Evolutionary conservation across 2,329 filamentous ascomycete species (phyloP).

Genomic region (Hortaea werneckii): DNA sequence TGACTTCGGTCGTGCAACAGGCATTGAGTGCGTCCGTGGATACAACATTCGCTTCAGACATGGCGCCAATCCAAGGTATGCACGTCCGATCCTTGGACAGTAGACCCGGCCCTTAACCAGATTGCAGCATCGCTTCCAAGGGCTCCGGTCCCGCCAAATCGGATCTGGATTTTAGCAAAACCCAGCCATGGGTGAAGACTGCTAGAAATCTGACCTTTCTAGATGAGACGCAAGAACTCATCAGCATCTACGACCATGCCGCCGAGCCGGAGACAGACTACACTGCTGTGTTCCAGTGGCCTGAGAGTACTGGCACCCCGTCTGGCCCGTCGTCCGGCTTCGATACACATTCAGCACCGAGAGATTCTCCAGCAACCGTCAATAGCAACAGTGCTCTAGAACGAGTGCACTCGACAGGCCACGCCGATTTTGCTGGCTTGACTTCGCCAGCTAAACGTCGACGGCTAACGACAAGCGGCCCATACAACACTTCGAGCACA

Average conservation of each 20-base stretch:
- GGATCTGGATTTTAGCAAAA: constrained; percentile 22
- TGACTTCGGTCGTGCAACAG: background rate
- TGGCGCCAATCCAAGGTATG: constrained; percentile 22
- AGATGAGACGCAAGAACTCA: constrained; percentile 24
- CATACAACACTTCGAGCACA: constrained; percentile 11
- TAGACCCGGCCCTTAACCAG: background rate
- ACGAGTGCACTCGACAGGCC: background rate
- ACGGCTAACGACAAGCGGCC: constrained; percentile 10
- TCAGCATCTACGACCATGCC: constrained; percentile 23
- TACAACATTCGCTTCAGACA: constrained; percentile 25
- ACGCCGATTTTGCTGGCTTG: background rate
- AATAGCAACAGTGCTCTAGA: background rate
- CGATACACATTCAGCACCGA: background rate
- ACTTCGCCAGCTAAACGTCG: constrained; percentile 7
- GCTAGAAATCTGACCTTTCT: constrained; percentile 21
- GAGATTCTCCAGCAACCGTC: background rate
- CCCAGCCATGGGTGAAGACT: constrained; percentile 23
- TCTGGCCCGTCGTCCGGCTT: background rate
- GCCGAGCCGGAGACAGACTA: constrained; percentile 12
- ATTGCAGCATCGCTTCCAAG: constrained; percentile 14
- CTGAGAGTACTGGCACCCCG: background rate
- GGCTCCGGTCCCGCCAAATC: constrained; percentile 18
- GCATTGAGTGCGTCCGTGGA: background rate
- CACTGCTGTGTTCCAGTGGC: background rate
- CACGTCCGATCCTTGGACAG: background rate